Evolutionary conservation across 306 rosid genomes (phyloP).

Genomic region (Lathyrus oleraceus): DNA sequence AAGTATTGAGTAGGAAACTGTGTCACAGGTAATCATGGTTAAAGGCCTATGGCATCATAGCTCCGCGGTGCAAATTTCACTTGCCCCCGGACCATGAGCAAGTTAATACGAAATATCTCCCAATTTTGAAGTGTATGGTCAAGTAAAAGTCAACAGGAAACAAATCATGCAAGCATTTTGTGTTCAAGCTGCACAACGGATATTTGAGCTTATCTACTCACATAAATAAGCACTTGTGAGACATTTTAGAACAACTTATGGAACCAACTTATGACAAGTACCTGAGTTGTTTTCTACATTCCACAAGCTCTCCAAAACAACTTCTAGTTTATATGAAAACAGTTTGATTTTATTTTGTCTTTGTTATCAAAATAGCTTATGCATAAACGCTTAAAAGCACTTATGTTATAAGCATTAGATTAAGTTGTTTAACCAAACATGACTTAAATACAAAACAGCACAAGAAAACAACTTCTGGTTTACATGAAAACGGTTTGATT

Average conservation of each 20-base stretch:
- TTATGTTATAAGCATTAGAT: not conserved
- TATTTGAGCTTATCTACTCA: not conserved
- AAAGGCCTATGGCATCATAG: slow-evolving; percentile 1
- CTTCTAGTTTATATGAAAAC: not conserved
- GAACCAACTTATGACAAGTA: not conserved
- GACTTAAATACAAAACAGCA: not conserved
- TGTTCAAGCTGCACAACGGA: slow-evolving; percentile 5
- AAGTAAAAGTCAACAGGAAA: not conserved
- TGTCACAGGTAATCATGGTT: not conserved
- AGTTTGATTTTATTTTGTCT: not conserved
- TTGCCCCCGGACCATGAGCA: slow-evolving; percentile 10
- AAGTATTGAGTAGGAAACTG: slow-evolving; percentile 16
- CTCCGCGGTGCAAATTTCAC: not conserved
- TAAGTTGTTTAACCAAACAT: not conserved
- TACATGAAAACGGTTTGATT: not conserved
- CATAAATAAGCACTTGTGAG: not conserved
- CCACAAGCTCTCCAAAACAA: not conserved
- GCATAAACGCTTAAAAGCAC: not conserved
- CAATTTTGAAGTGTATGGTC: not conserved
- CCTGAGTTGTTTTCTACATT: not conserved
- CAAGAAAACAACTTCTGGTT: not conserved
- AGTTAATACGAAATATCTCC: slow-evolving; percentile 15
- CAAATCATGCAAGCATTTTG: slow-evolving; percentile 1
- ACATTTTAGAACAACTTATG: not conserved
- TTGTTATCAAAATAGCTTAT: not conserved